Base-by-base conservation (phyloP, 345 rosid genomes). In the Aethionema arabicum region DNA sequence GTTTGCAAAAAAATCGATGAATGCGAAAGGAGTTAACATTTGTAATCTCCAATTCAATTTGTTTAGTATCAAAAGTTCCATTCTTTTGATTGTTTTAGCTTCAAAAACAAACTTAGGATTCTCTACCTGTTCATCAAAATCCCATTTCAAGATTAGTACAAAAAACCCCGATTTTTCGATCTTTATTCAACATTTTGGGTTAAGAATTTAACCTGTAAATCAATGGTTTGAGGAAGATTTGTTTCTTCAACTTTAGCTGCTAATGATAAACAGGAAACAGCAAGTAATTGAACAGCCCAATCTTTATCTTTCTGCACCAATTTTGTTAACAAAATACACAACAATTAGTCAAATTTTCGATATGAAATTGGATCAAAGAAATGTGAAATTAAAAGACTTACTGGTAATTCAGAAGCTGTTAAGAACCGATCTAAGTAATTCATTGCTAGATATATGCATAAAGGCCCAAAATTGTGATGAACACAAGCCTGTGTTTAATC, bases 211-310 rank as follows among this genome's bases (percentile, higher is more conserved):
- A 84, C 90, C 85, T 84, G 87, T 55, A 84, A 66, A 76, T 84
- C 85, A 55, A 82, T 50, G 47, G 67, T 63, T 3, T 68, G 60
- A 37, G 83, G 90, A 65, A 78, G 75, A 57, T 72, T 54, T 30
- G 69, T 73, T 82, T 84, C 90, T 66, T 80, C 87, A 79, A 84
- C 56, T 78, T 84, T 84, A 53, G 82, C 82, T 31, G 85, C 90
- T 51, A 84, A 60, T n/a, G 90, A 82, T 50, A 84, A 75, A 67
- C 90, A 84, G 56, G 86, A 75, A 16, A 82, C 86, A 42, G 77
- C 80, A 49, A 79, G 59, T 58, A 84, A 55, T 67, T 79, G 86
- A 72, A 76, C 70, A 57, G 58, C 72, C 90, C 85, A 84, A 50
- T 54, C 60, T 53, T 78, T 82, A 30, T 78, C 83, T 33, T 61